Evolutionary conservation across 2,329 filamentous ascomycete species (phyloP), one percentile per base, ranked within the genome.

Genomic region (Cryphonectria radicalis): DNA sequence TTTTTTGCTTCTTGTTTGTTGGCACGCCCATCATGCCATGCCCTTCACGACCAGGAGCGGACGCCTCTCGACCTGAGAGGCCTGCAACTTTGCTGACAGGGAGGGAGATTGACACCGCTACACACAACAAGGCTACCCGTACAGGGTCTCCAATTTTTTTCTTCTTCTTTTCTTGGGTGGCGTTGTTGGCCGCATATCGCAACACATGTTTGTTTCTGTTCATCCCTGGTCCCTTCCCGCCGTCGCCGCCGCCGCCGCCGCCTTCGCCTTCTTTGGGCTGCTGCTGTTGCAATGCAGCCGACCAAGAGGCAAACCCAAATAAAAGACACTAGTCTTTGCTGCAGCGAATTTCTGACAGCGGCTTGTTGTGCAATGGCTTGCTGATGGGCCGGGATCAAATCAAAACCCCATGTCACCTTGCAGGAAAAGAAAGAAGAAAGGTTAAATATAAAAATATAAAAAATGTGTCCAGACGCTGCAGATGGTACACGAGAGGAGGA

Each of bases 21-120:
- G 28, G 66, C 62, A 66, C 67, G 40, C 46, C 13, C n/a, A n/a
- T n/a, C n/a, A n/a, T n/a, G 17, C 25, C 28, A 32, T 32, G 28
- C 6, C 35, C 55, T n/a, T 43, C 53, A 43, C 37, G 66, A 57
- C 64, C 37, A 53, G 67, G 57, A 62, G 53, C 71, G 71, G 71
- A 66, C 66, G 50, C 59, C 71, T 71, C 71, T 73, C 71, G 43
- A 73, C 71, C 71, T 71, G 66, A 28, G 53, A n/a, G n/a, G 32
- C 53, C 37, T 13, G 42, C 63, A 40, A 32, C 28, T 28, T 43
- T n/a, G 70, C 70, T 72, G 60, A 60, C 67, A 66, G 59, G 64
- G 28, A 63, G 59, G 59, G 19, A 69, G 46, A 72, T 59, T 65
- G 57, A 70, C 64, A 70, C 64, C 60, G 71, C 71, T 68, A 70